Conservation (phyloP, 1,139 yeast genomes). For the Candida anutae region DNA sequence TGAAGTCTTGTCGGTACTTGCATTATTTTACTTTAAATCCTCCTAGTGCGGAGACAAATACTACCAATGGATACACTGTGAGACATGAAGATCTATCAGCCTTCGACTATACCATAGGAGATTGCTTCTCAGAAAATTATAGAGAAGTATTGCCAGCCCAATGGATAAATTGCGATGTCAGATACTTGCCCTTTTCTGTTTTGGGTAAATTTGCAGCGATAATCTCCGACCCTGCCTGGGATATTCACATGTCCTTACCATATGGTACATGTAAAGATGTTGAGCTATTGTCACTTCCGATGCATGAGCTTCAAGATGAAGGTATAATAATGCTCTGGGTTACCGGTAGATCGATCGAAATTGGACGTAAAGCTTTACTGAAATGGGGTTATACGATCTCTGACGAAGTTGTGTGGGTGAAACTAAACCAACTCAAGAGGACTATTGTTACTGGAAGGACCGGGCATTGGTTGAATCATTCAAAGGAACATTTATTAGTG, state of each 20-base stretch:
- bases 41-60: constrained; percentile 1
- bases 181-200: constrained; percentile 56
- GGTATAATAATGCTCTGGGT: constrained; percentile 88
- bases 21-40: constrained; percentile 70
- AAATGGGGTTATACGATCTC: constrained; percentile 78
- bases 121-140: constrained; percentile 33
- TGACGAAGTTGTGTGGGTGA: constrained; percentile 86
- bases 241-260: constrained; percentile 74
- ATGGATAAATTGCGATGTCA: constrained; percentile 82
- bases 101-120: constrained; percentile 50
- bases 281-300: constrained; percentile 59
- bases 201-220: constrained; percentile 84
- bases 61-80: constrained; percentile 2
- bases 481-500: constrained; percentile 82
- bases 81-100: constrained; percentile 6
- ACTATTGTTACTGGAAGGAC: constrained; percentile 94
- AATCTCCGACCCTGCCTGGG: constrained; percentile 90
- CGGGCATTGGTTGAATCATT: constrained; percentile 95
- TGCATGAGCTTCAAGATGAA: constrained; percentile 67
- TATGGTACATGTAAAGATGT: constrained; percentile 71
- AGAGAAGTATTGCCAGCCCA: constrained; percentile 49
- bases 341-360: constrained; percentile 86
- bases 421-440: constrained; percentile 76
- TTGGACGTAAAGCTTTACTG: constrained; percentile 67
- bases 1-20: constrained; percentile 69